Conservation (phyloP, 1,284 basidiomycete species). For the Pseudozyma sp. region DNA sequence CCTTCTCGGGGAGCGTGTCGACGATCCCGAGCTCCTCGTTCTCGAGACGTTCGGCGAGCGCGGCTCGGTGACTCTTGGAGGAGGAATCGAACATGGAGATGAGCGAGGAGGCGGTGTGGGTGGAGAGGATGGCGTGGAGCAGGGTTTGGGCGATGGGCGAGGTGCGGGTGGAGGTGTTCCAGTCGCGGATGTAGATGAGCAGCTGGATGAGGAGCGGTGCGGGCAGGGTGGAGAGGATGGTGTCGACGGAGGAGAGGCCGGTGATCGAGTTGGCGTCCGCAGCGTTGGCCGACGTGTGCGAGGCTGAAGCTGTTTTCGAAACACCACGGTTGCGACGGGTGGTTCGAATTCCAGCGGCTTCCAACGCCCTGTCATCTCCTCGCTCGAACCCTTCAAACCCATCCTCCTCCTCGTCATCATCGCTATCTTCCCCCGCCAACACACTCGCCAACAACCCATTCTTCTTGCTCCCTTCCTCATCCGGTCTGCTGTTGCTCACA, state of each 20-base stretch:
- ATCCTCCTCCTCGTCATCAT: slow-evolving; percentile 4
- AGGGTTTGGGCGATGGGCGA: slow-evolving; percentile 86
- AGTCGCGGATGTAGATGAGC: slow-evolving; percentile 84
- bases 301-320: not conserved
- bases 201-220: slow-evolving; percentile 82
- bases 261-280: slow-evolving; percentile 53
- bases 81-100: slow-evolving; percentile 75
- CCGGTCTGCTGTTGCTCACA: slow-evolving; percentile 44
- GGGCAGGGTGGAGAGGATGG: slow-evolving; percentile 80
- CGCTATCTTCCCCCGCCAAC: slow-evolving; percentile 7
- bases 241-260: slow-evolving; percentile 56
- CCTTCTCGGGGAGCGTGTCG: slow-evolving; percentile 5
- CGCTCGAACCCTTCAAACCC: not conserved
- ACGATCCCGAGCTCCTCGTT: slow-evolving; percentile 37
- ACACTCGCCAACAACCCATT: slow-evolving; percentile 8
- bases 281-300: not conserved
- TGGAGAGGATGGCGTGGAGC: slow-evolving; percentile 83
- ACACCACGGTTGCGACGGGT: not conserved
- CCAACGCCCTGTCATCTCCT: slow-evolving; percentile 7
- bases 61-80: slow-evolving; percentile 11
- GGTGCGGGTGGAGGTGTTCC: slow-evolving; percentile 92
- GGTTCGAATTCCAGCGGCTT: slow-evolving; percentile 2
- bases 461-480: not conserved
- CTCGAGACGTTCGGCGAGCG: slow-evolving; percentile 18
- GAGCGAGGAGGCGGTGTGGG: slow-evolving; percentile 80